Conservation (phyloP, 768 basidiomycete species). For the Amanita brunnescens region DNA sequence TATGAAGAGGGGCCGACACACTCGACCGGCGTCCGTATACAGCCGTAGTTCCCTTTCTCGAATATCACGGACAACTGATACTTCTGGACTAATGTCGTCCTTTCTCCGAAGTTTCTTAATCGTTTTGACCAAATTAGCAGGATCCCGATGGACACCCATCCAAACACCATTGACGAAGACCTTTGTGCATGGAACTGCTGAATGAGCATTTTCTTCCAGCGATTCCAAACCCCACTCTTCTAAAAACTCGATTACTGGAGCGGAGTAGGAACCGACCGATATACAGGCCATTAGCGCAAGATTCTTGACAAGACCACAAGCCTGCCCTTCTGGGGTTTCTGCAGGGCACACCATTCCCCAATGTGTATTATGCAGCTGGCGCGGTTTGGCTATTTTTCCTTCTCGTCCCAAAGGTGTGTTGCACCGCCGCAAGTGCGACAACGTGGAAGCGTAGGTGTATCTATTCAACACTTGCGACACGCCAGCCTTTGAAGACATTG, state of each 20-base stretch:
- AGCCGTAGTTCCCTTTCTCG: constrained; percentile 90
- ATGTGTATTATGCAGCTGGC: constrained; percentile 97
- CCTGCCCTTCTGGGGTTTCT: constrained; percentile 98
- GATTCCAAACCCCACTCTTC: constrained; percentile 98
- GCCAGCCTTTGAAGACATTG: constrained; percentile 95
- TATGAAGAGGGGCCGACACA: constrained; percentile 95
- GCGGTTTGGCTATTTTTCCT: constrained; percentile 98
- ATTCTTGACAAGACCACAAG: constrained; percentile 98
- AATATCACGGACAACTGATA: constrained; percentile 96
- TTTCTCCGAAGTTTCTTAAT: constrained; percentile 88
- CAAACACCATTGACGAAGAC: constrained; percentile 99
- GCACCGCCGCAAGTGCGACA: constrained; percentile 95
- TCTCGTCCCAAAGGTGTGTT: constrained; percentile 98
- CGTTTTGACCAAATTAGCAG: constrained; percentile 85
- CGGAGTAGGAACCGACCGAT: constrained; percentile 93
- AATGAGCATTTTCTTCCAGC: constrained; percentile 87
- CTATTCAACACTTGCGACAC: constrained; percentile 98
- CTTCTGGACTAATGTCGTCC: constrained; percentile 93
- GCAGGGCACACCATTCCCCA: constrained; percentile 99
- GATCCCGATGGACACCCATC: constrained; percentile 98
- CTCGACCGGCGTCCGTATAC: constrained; percentile 95
- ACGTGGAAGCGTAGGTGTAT: constrained; percentile 96
- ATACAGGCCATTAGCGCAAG: constrained; percentile 96
- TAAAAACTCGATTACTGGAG: constrained; percentile 95
- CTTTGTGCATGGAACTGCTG: constrained; percentile 79